Evolutionary conservation across 306 rosid genomes (phyloP).

Genomic region (Pyrus communis): DNA sequence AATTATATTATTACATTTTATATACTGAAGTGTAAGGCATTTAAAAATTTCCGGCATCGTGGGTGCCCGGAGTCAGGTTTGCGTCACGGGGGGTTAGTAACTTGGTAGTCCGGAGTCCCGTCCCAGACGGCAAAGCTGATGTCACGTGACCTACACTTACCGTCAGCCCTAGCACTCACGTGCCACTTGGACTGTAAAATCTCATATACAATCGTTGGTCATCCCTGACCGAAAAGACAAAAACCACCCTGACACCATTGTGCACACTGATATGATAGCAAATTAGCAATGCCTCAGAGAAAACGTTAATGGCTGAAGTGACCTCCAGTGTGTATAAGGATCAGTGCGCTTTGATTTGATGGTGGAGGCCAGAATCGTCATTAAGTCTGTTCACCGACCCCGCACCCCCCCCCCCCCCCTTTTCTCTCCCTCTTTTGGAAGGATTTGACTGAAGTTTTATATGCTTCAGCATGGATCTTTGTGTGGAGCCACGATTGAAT

Average conservation of each 20-base stretch:
- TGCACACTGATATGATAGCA: slow-evolving; percentile 9
- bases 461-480: neutral
- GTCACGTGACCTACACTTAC: slow-evolving; percentile 31
- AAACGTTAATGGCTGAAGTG: slow-evolving; percentile 20
- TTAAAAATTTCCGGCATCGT: neutral
- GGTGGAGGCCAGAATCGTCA: slow-evolving; percentile 31
- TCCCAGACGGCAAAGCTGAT: slow-evolving; percentile 12
- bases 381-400: fast-evolving
- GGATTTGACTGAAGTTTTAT: slow-evolving; percentile 25
- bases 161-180: slow-evolving; percentile 23
- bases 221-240: slow-evolving; percentile 35
- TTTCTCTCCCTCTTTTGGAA: neutral
- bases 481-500: slow-evolving; percentile 4
- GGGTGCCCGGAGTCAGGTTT: slow-evolving; percentile 4
- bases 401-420: too few species aligned
- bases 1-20: too few species aligned
- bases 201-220: neutral
- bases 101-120: neutral
- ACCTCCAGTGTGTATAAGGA: slow-evolving; percentile 24
- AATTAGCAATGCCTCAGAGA: neutral
- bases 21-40: too few species aligned
- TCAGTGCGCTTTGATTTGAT: slow-evolving; percentile 29
- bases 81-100: neutral
- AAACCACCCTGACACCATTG: slow-evolving; percentile 36
- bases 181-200: slow-evolving; percentile 3